A percentile compares a stretch with the other conserved stretches of the same genome.
Conservation (phyloP, 2,329 filamentous ascomycete species). For the Tolypocladium sp. region DNA sequence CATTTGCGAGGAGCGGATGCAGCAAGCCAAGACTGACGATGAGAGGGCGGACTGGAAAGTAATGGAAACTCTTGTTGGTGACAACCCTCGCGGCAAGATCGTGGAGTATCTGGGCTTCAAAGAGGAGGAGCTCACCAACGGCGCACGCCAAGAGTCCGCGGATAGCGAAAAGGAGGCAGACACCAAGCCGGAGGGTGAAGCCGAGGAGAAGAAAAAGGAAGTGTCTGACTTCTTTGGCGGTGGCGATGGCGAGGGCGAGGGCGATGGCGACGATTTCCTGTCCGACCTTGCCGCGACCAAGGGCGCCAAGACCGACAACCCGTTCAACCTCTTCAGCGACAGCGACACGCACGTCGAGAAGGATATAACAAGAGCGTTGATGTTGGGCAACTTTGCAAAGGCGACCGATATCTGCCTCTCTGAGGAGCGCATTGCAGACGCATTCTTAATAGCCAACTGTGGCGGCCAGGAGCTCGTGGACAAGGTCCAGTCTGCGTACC, state of each 20-base stretch:
- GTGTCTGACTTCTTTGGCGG: slow-evolving; percentile 76
- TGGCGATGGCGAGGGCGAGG: slow-evolving; percentile 43
- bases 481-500: slow-evolving; percentile 86
- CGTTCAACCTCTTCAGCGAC: slow-evolving; percentile 81
- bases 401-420: slow-evolving; percentile 83
- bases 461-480: slow-evolving; percentile 89
- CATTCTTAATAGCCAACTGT: slow-evolving; percentile 96
- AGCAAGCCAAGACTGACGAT: slow-evolving; percentile 69
- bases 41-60: slow-evolving; percentile 96
- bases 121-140: slow-evolving; percentile 45
- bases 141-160: slow-evolving; percentile 25
- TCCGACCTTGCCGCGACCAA: slow-evolving; percentile 79
- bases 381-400: slow-evolving; percentile 84
- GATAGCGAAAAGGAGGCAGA: slow-evolving; percentile 17
- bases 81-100: slow-evolving; percentile 78
- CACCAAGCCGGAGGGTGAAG: slow-evolving; percentile 20
- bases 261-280: slow-evolving; percentile 77
- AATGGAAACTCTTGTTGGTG: slow-evolving; percentile 77
- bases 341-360: slow-evolving; percentile 79
- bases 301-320: slow-evolving; percentile 85
- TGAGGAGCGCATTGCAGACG: slow-evolving; percentile 86
- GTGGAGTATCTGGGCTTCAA: slow-evolving; percentile 86
- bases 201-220: slow-evolving; percentile 46
- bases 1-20: slow-evolving; percentile 73
- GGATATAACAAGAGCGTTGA: slow-evolving; percentile 75